phyloP scores from a whole-genome alignment of 768 basidiomycete genomes.

The Mycena vulgaris region DNA sequence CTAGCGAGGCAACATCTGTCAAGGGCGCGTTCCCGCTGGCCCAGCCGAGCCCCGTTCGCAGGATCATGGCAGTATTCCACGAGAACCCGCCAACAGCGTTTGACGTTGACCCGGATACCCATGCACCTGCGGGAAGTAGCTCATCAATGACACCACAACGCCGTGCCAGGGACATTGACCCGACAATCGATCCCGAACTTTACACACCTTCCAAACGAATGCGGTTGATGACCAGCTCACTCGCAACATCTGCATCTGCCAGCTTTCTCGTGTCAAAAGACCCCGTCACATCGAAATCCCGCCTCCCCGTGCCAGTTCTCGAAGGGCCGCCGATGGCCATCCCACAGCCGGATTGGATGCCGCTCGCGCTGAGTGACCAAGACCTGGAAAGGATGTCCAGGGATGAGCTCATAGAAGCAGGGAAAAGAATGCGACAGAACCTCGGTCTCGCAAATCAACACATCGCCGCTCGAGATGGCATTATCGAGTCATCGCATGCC shows the following conservation, averaged over 20 bases:
- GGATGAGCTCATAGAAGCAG: not conserved
- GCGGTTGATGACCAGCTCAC: too few relatives aligned
- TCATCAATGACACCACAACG: not conserved
- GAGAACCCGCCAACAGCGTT: not conserved
- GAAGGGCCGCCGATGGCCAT: constrained; percentile 12
- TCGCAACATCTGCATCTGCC: constrained; percentile 35
- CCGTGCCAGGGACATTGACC: not conserved
- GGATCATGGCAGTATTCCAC: constrained; percentile 34
- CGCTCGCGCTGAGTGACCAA: not conserved
- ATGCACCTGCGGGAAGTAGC: not conserved
- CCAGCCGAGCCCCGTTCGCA: constrained; percentile 33
- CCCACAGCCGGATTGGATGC: not conserved
- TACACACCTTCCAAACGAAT: too few relatives aligned
- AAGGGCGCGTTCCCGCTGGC: constrained; percentile 29
- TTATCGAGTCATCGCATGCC: constrained; percentile 36
- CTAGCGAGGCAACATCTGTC: constrained; percentile 42
- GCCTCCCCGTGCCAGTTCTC: constrained; percentile 26
- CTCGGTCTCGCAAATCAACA: constrained; percentile 31
- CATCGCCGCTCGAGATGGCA: constrained; percentile 28
- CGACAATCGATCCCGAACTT: too few relatives aligned
- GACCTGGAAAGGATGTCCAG: constrained; percentile 1
- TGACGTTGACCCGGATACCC: constrained; percentile 1
- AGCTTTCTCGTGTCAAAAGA: constrained; percentile 38
- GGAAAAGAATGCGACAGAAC: constrained; percentile 3
- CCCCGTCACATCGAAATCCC: constrained; percentile 26